Base-by-base conservation (phyloP, 257 asterid species). In the Schizonepeta tenuifolia region DNA sequence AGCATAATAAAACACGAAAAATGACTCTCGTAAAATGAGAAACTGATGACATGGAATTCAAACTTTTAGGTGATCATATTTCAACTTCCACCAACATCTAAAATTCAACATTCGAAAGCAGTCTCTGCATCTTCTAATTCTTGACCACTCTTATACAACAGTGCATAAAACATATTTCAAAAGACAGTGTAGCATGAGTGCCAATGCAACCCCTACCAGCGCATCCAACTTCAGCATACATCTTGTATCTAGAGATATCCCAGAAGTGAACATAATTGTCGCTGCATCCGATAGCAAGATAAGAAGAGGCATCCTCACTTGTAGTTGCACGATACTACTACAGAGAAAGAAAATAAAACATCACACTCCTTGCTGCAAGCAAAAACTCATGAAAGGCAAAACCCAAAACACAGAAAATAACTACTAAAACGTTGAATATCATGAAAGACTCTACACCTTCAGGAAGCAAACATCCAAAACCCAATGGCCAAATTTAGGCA, bases 401-500 rank as follows among this genome's bases (percentile, higher is more conserved):
- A 36, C 66, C 61, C 22, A 50, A 36, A 67, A 55, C 14, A 20
- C 33, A 20, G 4, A 36, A 10, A 51, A 50, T 12, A 65, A 15
- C 17, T 1, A 70, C 20, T 17, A 38, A 26, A 21, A 15, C 7
- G 24, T 3, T 15, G 8, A 33, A 24, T 54, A 40, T 12, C 31
- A 3, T 7, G 66, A 61, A 50, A 22, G 31, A 64, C 15, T 43
- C 20, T 14, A 65, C 55, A 93, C 98, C 95, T 84, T 82, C 60
- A 91, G 63, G 85, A 89, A 89, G 79, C 85, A 85, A 79, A 88
- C 89, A 69, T 94, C 99, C 83, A 94, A 75, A 61, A 94, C 87
- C 99, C 99, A 94, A 75, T 94, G 97, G 56, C 78, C 69, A 63
- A 91, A 82, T 56, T 79, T 89, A 0, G 97, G 97, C 51, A 94